A percentile compares a stretch with the other conserved stretches of the same genome.
phyloP scores from a whole-genome alignment of 306 rosid genomes.

The Sesbania bispinosa region DNA sequence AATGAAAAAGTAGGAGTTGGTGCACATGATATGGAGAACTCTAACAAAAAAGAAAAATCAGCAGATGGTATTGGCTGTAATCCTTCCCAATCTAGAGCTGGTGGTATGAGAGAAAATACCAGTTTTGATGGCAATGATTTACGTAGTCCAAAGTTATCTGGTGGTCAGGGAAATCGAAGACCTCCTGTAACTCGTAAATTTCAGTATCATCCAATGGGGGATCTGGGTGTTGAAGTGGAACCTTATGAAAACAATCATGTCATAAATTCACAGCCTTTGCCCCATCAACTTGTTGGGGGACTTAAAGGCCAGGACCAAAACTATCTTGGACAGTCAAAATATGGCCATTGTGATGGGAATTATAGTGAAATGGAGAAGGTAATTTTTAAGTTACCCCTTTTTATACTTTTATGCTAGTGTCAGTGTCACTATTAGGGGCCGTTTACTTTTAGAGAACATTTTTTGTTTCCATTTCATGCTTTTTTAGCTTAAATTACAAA shows the following conservation, averaged over 20 bases:
- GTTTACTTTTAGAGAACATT: no score
- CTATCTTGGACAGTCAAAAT: constrained; percentile 54
- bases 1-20: constrained; percentile 53
- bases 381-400: constrained; percentile 19
- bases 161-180: constrained; percentile 52
- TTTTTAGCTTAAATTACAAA: no score
- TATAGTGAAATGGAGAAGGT: constrained; percentile 69
- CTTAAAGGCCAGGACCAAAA: constrained; percentile 48
- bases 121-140: constrained; percentile 59
- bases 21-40: constrained; percentile 42
- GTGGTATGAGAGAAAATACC: constrained; percentile 45
- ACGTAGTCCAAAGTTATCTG: constrained; percentile 49
- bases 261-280: constrained; percentile 45
- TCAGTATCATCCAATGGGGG: constrained; percentile 96
- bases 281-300: constrained; percentile 56
- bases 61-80: constrained; percentile 38
- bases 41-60: constrained; percentile 38
- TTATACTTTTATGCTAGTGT: constrained; percentile 13
- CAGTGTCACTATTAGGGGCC: no score
- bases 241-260: constrained; percentile 50
- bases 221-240: constrained; percentile 53
- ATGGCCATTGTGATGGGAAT: constrained; percentile 46
- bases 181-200: constrained; percentile 58
- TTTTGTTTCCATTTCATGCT: no score
- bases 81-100: constrained; percentile 30